phyloP scores from a whole-genome alignment of 1,139 yeast species.

The Kurtzmaniella quercitrusa region DNA sequence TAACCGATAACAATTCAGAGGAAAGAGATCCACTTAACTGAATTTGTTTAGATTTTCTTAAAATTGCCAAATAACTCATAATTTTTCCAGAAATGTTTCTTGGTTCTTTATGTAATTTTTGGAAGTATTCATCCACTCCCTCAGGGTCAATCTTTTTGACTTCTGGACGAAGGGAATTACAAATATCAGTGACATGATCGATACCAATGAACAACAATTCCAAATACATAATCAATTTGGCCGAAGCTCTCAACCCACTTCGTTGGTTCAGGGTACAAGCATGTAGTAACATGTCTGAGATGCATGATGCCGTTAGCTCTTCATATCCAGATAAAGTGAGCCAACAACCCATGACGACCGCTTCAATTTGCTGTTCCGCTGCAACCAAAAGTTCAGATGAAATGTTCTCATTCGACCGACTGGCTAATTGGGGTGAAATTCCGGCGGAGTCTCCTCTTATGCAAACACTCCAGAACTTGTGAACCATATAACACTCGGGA shows the following conservation, averaged over 20 bases:
- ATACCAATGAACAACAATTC: conserved; percentile 76
- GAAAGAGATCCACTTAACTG: conserved; percentile 57
- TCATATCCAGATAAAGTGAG: conserved; percentile 82
- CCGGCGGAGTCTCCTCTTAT: conserved; percentile 66
- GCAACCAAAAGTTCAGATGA: conserved; percentile 49
- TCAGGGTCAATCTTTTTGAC: background rate
- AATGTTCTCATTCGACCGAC: conserved; percentile 14
- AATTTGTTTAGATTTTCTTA: conserved; percentile 51
- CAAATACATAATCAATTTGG: conserved; percentile 66
- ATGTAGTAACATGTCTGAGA: conserved; percentile 85
- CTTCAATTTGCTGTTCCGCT: conserved; percentile 64
- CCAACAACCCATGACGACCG: conserved; percentile 80
- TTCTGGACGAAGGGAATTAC: conserved; percentile 14
- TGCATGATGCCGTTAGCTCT: conserved; percentile 87
- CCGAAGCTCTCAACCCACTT: conserved; percentile 70
- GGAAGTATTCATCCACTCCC: conserved; percentile 19
- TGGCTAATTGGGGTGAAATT: conserved; percentile 30
- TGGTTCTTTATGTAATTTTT: conserved; percentile 65
- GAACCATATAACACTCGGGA: conserved; percentile 97
- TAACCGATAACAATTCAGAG: conserved; percentile 64
- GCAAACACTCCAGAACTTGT: conserved; percentile 92
- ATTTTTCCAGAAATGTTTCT: conserved; percentile 77
- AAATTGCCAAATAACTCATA: conserved; percentile 71
- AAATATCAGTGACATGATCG: conserved; percentile 47
- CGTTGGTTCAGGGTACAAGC: conserved; percentile 75